A percentile compares a stretch with the other conserved stretches of the same genome.
phyloP scores from a whole-genome alignment of 1,139 yeast genomes.

The Saccharomyces hybrid region DNA sequence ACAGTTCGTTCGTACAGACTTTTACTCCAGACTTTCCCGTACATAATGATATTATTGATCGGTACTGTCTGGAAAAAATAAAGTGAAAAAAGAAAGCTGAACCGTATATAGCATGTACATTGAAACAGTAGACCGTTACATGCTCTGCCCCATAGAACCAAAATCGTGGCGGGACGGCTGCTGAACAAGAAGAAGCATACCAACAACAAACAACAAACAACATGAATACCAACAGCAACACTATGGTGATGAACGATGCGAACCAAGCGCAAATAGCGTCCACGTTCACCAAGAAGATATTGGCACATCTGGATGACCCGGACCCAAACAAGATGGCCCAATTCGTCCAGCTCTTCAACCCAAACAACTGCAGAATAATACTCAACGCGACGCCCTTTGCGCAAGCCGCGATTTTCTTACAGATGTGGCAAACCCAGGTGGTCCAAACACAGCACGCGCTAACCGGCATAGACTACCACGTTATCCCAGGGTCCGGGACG shows the following conservation, averaged over 20 bases:
- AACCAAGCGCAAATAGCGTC: constrained; percentile 28
- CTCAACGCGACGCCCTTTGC: constrained; percentile 63
- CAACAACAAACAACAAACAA: constrained; percentile 1
- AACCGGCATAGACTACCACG: constrained; percentile 57
- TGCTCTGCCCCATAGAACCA: neutral
- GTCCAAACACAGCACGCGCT: constrained; percentile 59
- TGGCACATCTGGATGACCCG: constrained; percentile 38
- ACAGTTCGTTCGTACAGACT: no score
- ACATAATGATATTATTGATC: no score
- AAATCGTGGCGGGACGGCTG: neutral
- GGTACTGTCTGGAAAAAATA: no score
- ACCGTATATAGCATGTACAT: no score
- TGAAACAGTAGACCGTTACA: neutral
- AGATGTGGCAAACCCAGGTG: constrained; percentile 50
- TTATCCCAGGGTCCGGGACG: constrained; percentile 60
- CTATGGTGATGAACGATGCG: constrained; percentile 5
- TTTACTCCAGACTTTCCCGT: no score
- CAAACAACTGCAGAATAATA: constrained; percentile 39
- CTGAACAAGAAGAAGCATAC: neutral
- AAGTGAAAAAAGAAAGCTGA: no score
- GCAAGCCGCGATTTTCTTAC: constrained; percentile 52
- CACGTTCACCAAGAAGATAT: constrained; percentile 34
- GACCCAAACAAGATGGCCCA: constrained; percentile 41
- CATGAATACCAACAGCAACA: constrained; percentile 9
- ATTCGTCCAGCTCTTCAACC: constrained; percentile 41